Evolutionary conservation across 108 stramenopile genomes (phyloP).

Genomic region (Epipyxis sp.): DNA sequence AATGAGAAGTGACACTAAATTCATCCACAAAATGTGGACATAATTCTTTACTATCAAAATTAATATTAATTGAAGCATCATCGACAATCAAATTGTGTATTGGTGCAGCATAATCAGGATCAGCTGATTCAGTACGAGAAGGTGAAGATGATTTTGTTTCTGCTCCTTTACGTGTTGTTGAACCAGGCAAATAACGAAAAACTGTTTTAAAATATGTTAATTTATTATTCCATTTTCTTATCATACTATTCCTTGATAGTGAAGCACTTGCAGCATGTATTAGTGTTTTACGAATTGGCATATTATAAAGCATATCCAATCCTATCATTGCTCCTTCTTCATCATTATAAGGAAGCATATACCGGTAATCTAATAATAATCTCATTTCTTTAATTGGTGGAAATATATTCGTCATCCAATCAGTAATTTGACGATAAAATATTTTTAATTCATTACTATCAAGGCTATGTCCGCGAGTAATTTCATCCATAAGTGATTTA

Average conservation of each 20-base stretch:
- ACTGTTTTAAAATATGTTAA: neutral
- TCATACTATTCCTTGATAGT: neutral
- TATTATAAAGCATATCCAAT: slow-evolving; percentile 18
- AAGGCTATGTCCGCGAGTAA: neutral
- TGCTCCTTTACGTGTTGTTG: too few relatives aligned
- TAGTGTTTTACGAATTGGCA: slow-evolving; percentile 11
- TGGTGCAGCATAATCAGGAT: too few relatives aligned
- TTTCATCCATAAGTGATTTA: neutral
- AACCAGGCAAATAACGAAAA: slow-evolving; percentile 23
- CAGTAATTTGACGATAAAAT: neutral
- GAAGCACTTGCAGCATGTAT: neutral
- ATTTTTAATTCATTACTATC: neutral
- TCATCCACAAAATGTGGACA: neutral
- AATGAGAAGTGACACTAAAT: neutral
- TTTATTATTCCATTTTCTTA: neutral
- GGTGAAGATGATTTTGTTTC: too few relatives aligned
- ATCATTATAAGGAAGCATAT: slow-evolving; percentile 1
- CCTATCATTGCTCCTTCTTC: neutral
- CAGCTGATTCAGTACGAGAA: too few relatives aligned
- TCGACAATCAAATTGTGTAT: slow-evolving; percentile 3
- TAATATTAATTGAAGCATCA: neutral
- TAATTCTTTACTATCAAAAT: neutral
- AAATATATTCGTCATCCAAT: neutral
- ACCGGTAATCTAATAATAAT: neutral
- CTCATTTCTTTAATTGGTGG: neutral